Conservation (phyloP, 306 rosid species). For the Boehmeria nivea region DNA sequence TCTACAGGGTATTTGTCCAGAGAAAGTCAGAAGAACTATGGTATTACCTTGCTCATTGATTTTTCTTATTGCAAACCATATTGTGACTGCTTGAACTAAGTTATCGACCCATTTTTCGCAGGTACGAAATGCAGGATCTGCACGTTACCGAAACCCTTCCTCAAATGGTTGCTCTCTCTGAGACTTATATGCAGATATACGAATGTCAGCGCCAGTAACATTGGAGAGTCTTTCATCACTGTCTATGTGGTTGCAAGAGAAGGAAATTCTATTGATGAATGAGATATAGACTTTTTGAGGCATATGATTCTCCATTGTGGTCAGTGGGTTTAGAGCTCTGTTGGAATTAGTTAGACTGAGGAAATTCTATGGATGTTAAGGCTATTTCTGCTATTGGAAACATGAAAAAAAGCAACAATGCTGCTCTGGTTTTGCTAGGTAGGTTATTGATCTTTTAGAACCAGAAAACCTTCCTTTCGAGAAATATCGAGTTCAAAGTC, state of each 20-base stretch:
- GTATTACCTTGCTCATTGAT: slow-evolving; percentile 23
- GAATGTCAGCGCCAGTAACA: slow-evolving; percentile 79
- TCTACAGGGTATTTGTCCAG: slow-evolving; percentile 83
- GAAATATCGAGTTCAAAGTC: too few species aligned
- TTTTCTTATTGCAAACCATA: slow-evolving; percentile 1
- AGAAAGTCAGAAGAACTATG: slow-evolving; percentile 88
- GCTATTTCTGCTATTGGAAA: too few species aligned
- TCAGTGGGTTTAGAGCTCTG: not conserved
- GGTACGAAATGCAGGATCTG: slow-evolving; percentile 98
- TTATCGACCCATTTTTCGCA: slow-evolving; percentile 17
- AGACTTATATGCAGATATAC: slow-evolving; percentile 92
- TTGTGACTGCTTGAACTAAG: slow-evolving; percentile 13
- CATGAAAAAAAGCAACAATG: too few species aligned
- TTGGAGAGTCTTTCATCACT: slow-evolving; percentile 9
- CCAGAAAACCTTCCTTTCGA: too few species aligned
- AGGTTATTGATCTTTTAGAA: too few species aligned
- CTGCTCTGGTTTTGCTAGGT: too few species aligned
- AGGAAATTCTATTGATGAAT: not conserved
- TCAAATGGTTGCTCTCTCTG: slow-evolving; percentile 95
- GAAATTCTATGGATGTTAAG: too few species aligned
- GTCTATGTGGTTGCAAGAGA: not conserved
- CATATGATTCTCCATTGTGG: not conserved
- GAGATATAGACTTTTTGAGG: not conserved
- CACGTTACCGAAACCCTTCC: slow-evolving; percentile 95
- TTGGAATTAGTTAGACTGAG: too few species aligned